Conservation (phyloP, 148 eudicot genomes). For the Fagopyrum esculentum region DNA sequence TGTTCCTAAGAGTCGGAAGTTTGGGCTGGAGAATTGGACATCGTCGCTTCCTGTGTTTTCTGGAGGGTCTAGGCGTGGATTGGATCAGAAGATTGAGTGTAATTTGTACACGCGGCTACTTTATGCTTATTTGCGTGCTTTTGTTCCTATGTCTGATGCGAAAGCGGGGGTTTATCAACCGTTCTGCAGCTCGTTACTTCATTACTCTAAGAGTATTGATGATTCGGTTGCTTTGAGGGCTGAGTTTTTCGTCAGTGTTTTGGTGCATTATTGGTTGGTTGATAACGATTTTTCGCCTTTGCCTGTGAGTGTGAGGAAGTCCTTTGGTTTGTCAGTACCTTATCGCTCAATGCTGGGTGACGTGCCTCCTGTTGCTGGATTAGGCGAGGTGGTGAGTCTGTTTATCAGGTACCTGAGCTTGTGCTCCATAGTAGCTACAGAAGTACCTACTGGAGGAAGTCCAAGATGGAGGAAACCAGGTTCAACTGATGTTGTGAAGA, state of each 20-base stretch:
- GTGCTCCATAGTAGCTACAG: constrained; percentile 29
- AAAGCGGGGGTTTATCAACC: constrained; percentile 32
- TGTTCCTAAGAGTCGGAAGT: constrained; percentile 38
- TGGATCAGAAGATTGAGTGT: constrained; percentile 46
- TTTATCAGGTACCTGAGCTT: constrained; percentile 68
- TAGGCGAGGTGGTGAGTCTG: constrained; percentile 69
- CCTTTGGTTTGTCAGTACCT: constrained; percentile 51
- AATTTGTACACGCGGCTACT: constrained; percentile 55
- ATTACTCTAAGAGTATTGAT: constrained; percentile 51
- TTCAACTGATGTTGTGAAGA: constrained; percentile 26
- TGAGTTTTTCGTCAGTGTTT: constrained; percentile 55
- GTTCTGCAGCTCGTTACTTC: constrained; percentile 70
- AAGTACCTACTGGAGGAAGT: constrained; percentile 31
- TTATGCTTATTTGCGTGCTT: constrained; percentile 53
- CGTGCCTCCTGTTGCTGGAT: constrained; percentile 71
- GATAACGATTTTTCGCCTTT: constrained; percentile 84
- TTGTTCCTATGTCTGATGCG: constrained; percentile 55
- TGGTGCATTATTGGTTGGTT: constrained; percentile 80
- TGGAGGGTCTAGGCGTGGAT: constrained; percentile 33
- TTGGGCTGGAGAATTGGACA: constrained; percentile 79
- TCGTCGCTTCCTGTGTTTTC: constrained; percentile 61
- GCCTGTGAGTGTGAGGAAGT: constrained; percentile 55
- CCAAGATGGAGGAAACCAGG: constrained; percentile 32
- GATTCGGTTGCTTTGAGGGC: constrained; percentile 40
- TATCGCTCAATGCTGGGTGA: constrained; percentile 66